phyloP scores from a whole-genome alignment of 169 alveolate genomes.

The Plasmodium coatneyi region DNA sequence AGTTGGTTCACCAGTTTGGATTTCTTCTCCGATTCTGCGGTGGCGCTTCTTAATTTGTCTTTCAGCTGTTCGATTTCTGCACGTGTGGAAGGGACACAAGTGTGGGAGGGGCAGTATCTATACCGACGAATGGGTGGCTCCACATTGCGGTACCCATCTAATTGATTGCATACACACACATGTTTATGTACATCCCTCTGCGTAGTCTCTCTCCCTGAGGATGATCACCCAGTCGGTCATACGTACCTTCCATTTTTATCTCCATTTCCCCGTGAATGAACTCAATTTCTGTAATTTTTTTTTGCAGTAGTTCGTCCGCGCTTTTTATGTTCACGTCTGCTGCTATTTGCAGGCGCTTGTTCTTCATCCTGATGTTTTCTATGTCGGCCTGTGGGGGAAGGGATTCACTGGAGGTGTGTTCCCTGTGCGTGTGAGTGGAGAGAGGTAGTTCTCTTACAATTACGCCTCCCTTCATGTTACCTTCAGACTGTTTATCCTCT shows the following conservation, averaged over 20 bases:
- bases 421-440: not conserved
- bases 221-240: not conserved
- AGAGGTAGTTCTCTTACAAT: not conserved
- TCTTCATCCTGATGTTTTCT: conserved; percentile 37
- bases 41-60: conserved; percentile 5
- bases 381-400: not conserved
- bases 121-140: not conserved
- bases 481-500: conserved; percentile 24
- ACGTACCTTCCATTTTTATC: conserved; percentile 41
- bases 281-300: conserved; percentile 40
- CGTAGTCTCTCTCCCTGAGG: not conserved
- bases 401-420: not conserved
- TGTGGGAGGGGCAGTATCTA: not conserved
- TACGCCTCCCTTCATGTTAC: not conserved
- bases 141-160: not conserved
- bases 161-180: not conserved
- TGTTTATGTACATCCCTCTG: not conserved
- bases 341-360: conserved; percentile 47
- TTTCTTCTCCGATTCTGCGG: conserved; percentile 26
- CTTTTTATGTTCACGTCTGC: conserved; percentile 53
- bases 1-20: not conserved
- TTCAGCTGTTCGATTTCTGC: conserved; percentile 11
- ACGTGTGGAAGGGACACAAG: not conserved
- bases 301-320: conserved; percentile 51
- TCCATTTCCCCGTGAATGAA: conserved; percentile 18